A percentile compares a stretch with the other conserved stretches of the same genome.
Conservation (phyloP, 2,329 filamentous ascomycete genomes). For the Escovopsis weberi region DNA sequence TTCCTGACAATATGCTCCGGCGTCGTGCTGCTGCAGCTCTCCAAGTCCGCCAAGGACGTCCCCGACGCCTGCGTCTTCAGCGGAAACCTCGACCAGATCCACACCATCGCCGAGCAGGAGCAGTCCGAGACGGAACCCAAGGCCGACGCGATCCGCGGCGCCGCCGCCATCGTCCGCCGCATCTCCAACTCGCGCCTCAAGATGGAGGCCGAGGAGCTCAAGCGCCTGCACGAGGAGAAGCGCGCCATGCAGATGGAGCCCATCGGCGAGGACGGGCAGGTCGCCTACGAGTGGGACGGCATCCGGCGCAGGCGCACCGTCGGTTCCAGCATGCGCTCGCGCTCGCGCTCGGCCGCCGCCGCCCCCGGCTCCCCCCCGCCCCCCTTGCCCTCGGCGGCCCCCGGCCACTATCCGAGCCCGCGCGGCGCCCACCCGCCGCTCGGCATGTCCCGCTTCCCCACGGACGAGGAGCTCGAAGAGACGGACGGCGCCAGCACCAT, state of each 20-base stretch:
- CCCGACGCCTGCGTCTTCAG: conserved; percentile 85
- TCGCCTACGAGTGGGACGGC: conserved; percentile 76
- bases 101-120: conserved; percentile 87
- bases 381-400: conserved; percentile 8
- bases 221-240: conserved; percentile 66
- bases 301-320: conserved; percentile 58
- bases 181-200: conserved; percentile 63
- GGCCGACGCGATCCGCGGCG: conserved; percentile 85
- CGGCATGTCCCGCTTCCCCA: conserved; percentile 74
- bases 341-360: conserved; percentile 4
- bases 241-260: conserved; percentile 54
- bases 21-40: conserved; percentile 86
- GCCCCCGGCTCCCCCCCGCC: conserved; percentile 11
- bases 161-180: conserved; percentile 74
- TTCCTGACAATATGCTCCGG: conserved; percentile 90
- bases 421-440: conserved; percentile 28
- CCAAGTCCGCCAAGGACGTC: conserved; percentile 94
- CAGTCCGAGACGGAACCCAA: conserved; percentile 95
- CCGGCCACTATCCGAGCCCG: conserved; percentile 11
- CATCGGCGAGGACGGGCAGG: conserved; percentile 60
- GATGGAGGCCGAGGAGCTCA: conserved; percentile 67
- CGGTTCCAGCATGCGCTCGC: conserved; percentile 16
- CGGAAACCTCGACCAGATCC: conserved; percentile 86
- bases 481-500: conserved; percentile 33
- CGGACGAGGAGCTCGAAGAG: conserved; percentile 44